Percentiles rank a stretch among this genome's conserved stretches.
Evolutionary conservation across 2,329 filamentous ascomycete genomes (phyloP).

Genomic region (Fusarium bulbicola): DNA sequence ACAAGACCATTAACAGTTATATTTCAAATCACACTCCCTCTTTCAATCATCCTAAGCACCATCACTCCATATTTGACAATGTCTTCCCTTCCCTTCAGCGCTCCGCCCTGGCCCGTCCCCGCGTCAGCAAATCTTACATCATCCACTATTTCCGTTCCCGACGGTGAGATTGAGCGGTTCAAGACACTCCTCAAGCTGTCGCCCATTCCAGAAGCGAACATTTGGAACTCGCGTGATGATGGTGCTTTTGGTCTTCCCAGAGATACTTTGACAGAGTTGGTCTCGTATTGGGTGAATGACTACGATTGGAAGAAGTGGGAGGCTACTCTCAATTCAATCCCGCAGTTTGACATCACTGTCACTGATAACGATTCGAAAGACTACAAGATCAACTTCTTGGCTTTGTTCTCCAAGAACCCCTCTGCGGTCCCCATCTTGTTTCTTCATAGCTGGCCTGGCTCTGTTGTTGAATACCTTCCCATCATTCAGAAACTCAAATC

Average conservation of each 20-base stretch:
- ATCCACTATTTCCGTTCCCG: slow-evolving; percentile 3
- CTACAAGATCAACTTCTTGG: slow-evolving; percentile 23
- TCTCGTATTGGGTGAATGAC: not conserved
- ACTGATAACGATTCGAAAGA: slow-evolving; percentile 1
- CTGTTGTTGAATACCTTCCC: slow-evolving; percentile 23
- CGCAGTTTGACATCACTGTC: slow-evolving; percentile 22
- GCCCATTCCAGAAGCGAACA: not conserved
- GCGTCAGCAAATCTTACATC: slow-evolving; percentile 17
- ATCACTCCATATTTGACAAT: not conserved
- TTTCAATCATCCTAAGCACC: not conserved
- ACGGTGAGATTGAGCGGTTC: not conserved
- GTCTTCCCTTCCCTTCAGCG: not conserved
- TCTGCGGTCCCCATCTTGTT: slow-evolving; percentile 5
- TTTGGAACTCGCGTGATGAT: slow-evolving; percentile 2
- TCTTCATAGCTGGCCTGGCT: slow-evolving; percentile 32
- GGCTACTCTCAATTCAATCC: slow-evolving; percentile 16
- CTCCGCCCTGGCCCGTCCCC: not conserved
- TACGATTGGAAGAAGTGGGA: slow-evolving; percentile 32
- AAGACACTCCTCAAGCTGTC: slow-evolving; percentile 10
- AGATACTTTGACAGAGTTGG: not conserved
- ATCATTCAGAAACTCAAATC: slow-evolving; percentile 12
- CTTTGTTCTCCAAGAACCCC: slow-evolving; percentile 4
- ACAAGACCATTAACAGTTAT: not conserved
- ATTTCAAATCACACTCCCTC: not conserved
- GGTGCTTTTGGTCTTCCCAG: not conserved